Base-by-base conservation (phyloP, 805 yeast species). In the Zygoascus ofunaensis region DNA sequence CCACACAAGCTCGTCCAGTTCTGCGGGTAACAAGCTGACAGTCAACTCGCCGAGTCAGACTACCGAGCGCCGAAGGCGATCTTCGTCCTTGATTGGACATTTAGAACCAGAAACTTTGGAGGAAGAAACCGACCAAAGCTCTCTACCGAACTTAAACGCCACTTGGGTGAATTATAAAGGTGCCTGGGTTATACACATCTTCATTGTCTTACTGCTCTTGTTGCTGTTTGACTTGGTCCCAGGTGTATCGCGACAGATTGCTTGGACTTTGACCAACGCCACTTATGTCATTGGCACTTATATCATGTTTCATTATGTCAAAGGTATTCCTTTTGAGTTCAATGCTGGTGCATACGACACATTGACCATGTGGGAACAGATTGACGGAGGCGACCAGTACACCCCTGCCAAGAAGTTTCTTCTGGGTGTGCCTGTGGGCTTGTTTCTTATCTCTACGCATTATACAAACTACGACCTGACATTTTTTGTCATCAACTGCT, bases 321-420 rank as follows among this genome's bases (percentile, higher is more conserved):
- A 90, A 58, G 98, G 98, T 33, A 87, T 95, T 2, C 98, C 98
- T 0, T 92, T 90, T 60, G 98, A 92, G 56, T 89, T 90, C 69
- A 92, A 89, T 60, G 81, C 84, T 34, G 98, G 98, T 36, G 97
- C 97, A 0, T 92, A 83, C 64, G 98, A 90, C 61, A 81, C 86
- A 58, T 72, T 90, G 53, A 92, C 96, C 19, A 87, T 90, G 97
- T 90, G 98, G 98, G 98, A 90, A 65, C 98, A 90, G 65, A 81
- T 82, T 47, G 94, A 85, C 62, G 80, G 89, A 57, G 98, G 97
- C 47, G 97, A 87, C 59, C 94, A 87, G 63, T 90, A 89, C 62
- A 92, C 98, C 0, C 98, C 98, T 10, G 80, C 95, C 33, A 89
- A 92, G 70, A 90, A 90, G 65, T 90, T 87, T 59, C 70, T 90